Evolutionary conservation across 2,329 filamentous ascomycete genomes (phyloP).

Genomic region (Neocatenulostroma microsporum): DNA sequence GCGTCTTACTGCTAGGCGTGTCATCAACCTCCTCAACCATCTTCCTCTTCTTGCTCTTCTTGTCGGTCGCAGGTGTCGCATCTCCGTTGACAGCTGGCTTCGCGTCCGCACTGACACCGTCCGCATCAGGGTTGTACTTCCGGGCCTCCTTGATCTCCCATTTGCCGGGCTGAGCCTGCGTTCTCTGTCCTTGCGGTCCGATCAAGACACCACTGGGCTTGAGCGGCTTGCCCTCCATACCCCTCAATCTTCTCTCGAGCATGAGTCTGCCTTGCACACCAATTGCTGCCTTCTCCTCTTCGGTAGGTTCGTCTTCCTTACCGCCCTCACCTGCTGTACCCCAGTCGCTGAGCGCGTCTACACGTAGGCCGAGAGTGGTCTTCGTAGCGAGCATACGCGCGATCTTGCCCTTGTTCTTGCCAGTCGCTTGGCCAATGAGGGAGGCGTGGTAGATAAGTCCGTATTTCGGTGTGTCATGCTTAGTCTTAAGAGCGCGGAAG

Average conservation of each 20-base stretch:
- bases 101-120: slow-evolving; percentile 67
- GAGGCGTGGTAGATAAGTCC: slow-evolving; percentile 90
- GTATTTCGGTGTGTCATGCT: slow-evolving; percentile 98
- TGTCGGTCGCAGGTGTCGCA: slow-evolving; percentile 36
- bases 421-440: slow-evolving; percentile 90
- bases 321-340: slow-evolving; percentile 58
- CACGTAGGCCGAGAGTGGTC: slow-evolving; percentile 83
- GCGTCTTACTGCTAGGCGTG: slow-evolving; percentile 10
- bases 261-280: slow-evolving; percentile 65
- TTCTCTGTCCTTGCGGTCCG: slow-evolving; percentile 61
- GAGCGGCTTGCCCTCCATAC: slow-evolving; percentile 83
- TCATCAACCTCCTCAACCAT: slow-evolving; percentile 44
- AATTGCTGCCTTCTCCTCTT: slow-evolving; percentile 79
- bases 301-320: slow-evolving; percentile 55
- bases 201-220: slow-evolving; percentile 68
- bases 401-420: slow-evolving; percentile 99
- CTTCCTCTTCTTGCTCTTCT: slow-evolving; percentile 34
- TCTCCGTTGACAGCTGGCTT: slow-evolving; percentile 50
- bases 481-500: slow-evolving; percentile 96
- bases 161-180: slow-evolving; percentile 53
- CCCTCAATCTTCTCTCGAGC: slow-evolving; percentile 67
- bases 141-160: slow-evolving; percentile 87
- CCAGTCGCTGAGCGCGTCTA: slow-evolving; percentile 80
- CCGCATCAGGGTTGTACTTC: slow-evolving; percentile 91
- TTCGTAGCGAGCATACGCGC: slow-evolving; percentile 93